Base-by-base conservation (phyloP, 2,329 filamentous ascomycete species). In the Microdochium trichocladiopsis region DNA sequence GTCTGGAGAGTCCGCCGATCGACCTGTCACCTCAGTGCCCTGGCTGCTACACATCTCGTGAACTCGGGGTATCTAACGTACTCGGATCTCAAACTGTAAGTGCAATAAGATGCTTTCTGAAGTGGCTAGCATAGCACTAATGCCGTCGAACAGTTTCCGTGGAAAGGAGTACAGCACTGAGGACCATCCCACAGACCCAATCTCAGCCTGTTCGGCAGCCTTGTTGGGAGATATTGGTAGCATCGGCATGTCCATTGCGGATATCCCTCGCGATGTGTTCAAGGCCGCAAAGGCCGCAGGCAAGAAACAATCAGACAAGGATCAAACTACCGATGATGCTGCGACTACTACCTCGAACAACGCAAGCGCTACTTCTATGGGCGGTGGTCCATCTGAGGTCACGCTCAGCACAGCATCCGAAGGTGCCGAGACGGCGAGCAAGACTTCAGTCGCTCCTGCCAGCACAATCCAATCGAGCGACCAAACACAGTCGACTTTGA, bases 181-280 rank as follows among this genome's bases (percentile, higher is more conserved):
- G 53, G 82, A 87, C 28, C 87, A 91, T 47, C 90, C 90, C 0
- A 84, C 81, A 61, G 90, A 94, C 57, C 90, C 90, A 0, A 80
- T 95, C 23, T 84, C 87, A 14, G 90, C 89, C 21, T 88, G 84
- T 16, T 84, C 90, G 0, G 82, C 83, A 47, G 89, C 91, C 0
- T 70, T 96, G 1, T 73, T 95, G n/a, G 87, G 88, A 5, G 93
- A 92, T n/a, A 75, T 94, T 48, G 84, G 87, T 24, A 87, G 81
- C 37, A 85, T 96, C 53, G 82, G 88, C 61, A 87, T 95, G 79
- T 89, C 90, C 1, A 77, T 95, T 41, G 88, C 88, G 1, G 90
- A 95, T 61, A 79, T 86, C 58, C 82, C 82, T 2, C 69, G 77
- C 18, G 77, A 82, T 53, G 66, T 84, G 4, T 80, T 83, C 65